phyloP scores from a whole-genome alignment of 2,329 filamentous ascomycete species.

The Cytospora chrysosperma region DNA sequence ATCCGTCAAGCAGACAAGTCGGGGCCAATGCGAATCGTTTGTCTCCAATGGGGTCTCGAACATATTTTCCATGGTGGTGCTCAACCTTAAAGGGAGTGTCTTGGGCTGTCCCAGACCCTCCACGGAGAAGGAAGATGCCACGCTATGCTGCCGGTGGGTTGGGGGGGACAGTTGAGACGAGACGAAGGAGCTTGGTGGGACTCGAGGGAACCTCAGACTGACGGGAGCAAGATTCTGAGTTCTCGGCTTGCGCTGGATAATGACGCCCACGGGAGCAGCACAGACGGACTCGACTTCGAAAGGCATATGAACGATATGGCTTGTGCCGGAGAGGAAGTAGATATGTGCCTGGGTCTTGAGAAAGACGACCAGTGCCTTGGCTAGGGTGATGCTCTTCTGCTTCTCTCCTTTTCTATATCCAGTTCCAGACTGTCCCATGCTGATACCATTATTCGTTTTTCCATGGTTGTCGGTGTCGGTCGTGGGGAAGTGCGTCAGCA shows the following conservation, averaged over 20 bases:
- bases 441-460: constrained; percentile 29
- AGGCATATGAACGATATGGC: constrained; percentile 86
- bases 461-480: constrained; percentile 36
- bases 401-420: constrained; percentile 13
- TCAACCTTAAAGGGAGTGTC: constrained; percentile 51
- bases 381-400: constrained; percentile 36
- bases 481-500: constrained; percentile 78
- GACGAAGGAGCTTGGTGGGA: constrained; percentile 81
- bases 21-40: constrained; percentile 63
- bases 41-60: constrained; percentile 56
- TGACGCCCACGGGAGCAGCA: constrained; percentile 75
- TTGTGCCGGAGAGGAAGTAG: constrained; percentile 84
- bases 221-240: constrained; percentile 49
- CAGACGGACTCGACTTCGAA: constrained; percentile 91
- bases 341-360: constrained; percentile 91
- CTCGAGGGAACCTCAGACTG: constrained; percentile 57
- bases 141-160: constrained; percentile 39
- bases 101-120: constrained; percentile 57
- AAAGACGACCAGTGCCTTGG: constrained; percentile 81
- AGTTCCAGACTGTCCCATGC: constrained; percentile 15
- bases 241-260: constrained; percentile 78
- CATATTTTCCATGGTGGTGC: constrained; percentile 55
- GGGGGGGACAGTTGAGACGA: constrained; percentile 62
- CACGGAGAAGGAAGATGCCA: constrained; percentile 55
- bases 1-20: constrained; percentile 81